phyloP scores from a whole-genome alignment of 2,329 filamentous ascomycete genomes.

The Fusarium tuaranense region DNA sequence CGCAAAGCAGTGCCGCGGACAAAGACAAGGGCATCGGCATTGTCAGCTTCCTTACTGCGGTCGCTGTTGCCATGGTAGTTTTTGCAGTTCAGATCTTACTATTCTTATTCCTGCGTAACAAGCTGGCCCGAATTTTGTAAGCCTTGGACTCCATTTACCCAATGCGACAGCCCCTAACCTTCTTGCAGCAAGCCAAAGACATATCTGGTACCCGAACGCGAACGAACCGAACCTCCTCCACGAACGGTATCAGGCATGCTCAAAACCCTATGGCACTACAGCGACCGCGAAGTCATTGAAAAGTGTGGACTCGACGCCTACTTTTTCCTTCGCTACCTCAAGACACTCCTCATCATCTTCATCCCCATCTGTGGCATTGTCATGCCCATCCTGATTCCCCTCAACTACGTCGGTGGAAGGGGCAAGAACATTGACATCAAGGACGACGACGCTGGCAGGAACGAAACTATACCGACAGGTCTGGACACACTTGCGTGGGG shows the following conservation, averaged over 20 bases:
- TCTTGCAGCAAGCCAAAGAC: constrained; percentile 78
- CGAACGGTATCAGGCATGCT: constrained; percentile 63
- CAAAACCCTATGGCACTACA: constrained; percentile 72
- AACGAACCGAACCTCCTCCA: constrained; percentile 82
- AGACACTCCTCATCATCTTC: constrained; percentile 87
- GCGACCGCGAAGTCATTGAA: constrained; percentile 86
- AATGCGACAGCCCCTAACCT: constrained; percentile 7
- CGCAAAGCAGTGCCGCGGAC: constrained; percentile 47
- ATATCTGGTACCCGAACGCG: constrained; percentile 86
- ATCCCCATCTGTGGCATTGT: constrained; percentile 82
- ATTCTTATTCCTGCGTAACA: constrained; percentile 84
- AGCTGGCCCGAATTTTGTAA: constrained; percentile 85
- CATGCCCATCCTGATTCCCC: constrained; percentile 84
- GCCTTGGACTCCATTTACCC: constrained; percentile 47
- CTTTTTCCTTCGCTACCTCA: constrained; percentile 92
- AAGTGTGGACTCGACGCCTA: constrained; percentile 97
- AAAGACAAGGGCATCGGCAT: constrained; percentile 58
- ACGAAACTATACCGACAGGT: constrained; percentile 60
- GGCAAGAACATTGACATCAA: constrained; percentile 65
- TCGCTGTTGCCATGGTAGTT: constrained; percentile 71
- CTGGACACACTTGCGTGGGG: constrained; percentile 89
- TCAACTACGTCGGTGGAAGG: constrained; percentile 81
- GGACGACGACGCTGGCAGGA: constrained; percentile 46
- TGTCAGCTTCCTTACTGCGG: constrained; percentile 69
- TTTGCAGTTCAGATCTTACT: constrained; percentile 74